A percentile compares a stretch with the other conserved stretches of the same genome.
phyloP scores from a whole-genome alignment of 495 filamentous ascomycete species.

The Lophium mytilinum region DNA sequence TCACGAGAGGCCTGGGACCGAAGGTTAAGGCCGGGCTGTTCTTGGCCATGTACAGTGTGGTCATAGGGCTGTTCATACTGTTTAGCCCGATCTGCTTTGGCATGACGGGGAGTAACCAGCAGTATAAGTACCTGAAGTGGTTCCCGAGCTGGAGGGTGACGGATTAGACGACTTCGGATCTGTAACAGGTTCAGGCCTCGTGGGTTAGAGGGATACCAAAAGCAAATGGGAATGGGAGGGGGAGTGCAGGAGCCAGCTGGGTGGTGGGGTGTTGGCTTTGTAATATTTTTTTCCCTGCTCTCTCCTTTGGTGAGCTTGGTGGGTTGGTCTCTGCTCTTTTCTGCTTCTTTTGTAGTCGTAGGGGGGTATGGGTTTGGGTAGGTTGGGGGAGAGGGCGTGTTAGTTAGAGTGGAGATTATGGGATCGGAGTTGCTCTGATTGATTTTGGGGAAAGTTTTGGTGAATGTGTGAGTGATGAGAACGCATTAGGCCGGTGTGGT shows the following conservation, averaged over 20 bases:
- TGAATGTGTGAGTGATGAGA: too few species aligned
- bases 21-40: slow-evolving; percentile 56
- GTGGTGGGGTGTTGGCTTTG: background rate
- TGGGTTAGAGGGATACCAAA: background rate
- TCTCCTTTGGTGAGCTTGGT: too few species aligned
- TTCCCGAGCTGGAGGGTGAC: slow-evolving; percentile 60
- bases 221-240: background rate
- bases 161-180: slow-evolving; percentile 36
- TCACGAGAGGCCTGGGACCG: slow-evolving; percentile 54
- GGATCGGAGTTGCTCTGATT: too few species aligned
- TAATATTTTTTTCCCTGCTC: too few species aligned
- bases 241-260: background rate
- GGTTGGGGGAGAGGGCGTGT: too few species aligned
- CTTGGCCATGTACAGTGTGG: slow-evolving; percentile 56
- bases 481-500: too few species aligned
- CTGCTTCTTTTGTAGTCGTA: too few species aligned
- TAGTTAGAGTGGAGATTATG: too few species aligned
- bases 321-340: too few species aligned
- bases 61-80: slow-evolving; percentile 73
- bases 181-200: too few species aligned
- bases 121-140: slow-evolving; percentile 94
- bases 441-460: too few species aligned
- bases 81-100: slow-evolving; percentile 97
- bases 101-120: slow-evolving; percentile 73
- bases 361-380: too few species aligned